These are phyloP conservation scores for Clitopilus passeckerianus DNA, from an alignment of 768 basidiomycete genomes.

Conservation along the genomic window DNA sequence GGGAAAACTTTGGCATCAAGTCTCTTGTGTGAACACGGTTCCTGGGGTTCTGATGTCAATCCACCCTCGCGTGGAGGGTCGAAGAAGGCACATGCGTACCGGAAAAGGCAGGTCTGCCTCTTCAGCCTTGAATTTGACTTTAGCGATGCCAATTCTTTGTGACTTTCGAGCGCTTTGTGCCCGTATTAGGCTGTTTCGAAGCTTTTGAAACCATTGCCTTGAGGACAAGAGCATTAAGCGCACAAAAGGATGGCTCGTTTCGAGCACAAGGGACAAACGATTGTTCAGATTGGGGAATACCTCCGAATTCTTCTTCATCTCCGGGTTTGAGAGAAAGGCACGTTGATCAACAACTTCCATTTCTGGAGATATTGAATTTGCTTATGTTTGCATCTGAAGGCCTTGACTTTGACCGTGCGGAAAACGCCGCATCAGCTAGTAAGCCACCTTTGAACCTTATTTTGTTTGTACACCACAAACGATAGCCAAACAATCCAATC, in stretches of 20 bases:
- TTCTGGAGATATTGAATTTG: not conserved
- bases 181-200: not conserved
- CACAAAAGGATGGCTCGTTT: not conserved
- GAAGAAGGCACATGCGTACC: not conserved
- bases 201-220: not conserved
- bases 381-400: not conserved
- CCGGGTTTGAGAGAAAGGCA: not conserved
- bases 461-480: constrained; percentile 33
- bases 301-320: not conserved
- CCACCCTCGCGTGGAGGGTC: not conserved
- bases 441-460: constrained; percentile 59
- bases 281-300: not conserved
- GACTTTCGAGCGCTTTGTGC: not conserved
- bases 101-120: not conserved
- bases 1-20: not conserved
- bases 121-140: not conserved
- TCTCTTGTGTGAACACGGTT: not conserved
- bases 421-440: constrained; percentile 23
- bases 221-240: not conserved
- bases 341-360: constrained; percentile 1
- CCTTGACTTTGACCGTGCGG: constrained; percentile 19
- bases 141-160: not conserved
- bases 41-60: not conserved
- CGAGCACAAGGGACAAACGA: not conserved
- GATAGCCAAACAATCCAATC: constrained; percentile 28